Evolutionary conservation across 108 stramenopile genomes (phyloP).

Genomic region (Cyclotella kingstonii): DNA sequence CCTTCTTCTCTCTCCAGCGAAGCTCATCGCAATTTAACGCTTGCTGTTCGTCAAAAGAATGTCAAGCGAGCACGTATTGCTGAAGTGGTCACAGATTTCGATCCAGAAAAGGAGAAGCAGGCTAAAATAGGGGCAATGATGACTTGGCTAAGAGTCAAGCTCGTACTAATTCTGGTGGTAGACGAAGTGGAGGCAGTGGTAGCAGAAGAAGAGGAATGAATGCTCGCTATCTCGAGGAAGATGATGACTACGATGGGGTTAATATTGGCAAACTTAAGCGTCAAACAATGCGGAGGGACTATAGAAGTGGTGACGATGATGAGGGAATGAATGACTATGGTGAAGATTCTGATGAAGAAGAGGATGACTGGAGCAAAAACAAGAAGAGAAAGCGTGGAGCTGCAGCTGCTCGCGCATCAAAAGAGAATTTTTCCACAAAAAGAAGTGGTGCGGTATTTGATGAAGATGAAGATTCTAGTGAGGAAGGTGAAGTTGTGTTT

Average conservation of each 20-base stretch:
- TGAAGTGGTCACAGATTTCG: conserved; percentile 71
- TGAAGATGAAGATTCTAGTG: conserved; percentile 51
- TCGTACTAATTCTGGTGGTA: conserved; percentile 25
- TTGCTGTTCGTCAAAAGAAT: conserved; percentile 71
- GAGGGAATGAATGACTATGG: conserved; percentile 63
- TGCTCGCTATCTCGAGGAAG: conserved; percentile 69
- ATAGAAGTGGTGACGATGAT: conserved; percentile 54
- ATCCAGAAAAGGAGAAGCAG: conserved; percentile 80
- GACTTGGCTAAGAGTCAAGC: conserved; percentile 62
- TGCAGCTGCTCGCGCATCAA: conserved; percentile 13
- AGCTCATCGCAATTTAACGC: conserved; percentile 78
- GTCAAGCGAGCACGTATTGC: conserved; percentile 76
- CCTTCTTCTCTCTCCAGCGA: conserved; percentile 74
- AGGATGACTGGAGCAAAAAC: conserved; percentile 54
- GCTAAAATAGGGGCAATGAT: conserved; percentile 68
- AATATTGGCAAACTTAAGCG: conserved; percentile 57
- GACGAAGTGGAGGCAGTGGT: conserved; percentile 13
- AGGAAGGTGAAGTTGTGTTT: conserved; percentile 56
- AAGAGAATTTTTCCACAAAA: conserved; percentile 17
- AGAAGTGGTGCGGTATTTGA: conserved; percentile 8
- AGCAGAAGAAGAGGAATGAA: conserved; percentile 61
- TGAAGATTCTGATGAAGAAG: conserved; percentile 66
- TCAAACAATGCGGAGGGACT: conserved; percentile 49
- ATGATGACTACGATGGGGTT: conserved; percentile 75
- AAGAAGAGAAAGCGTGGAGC: conserved; percentile 35